Evolutionary conservation across 176 grass and related monocot genomes (phyloP), one percentile per base, ranked within the genome.

Genomic region (Oryza punctata): DNA sequence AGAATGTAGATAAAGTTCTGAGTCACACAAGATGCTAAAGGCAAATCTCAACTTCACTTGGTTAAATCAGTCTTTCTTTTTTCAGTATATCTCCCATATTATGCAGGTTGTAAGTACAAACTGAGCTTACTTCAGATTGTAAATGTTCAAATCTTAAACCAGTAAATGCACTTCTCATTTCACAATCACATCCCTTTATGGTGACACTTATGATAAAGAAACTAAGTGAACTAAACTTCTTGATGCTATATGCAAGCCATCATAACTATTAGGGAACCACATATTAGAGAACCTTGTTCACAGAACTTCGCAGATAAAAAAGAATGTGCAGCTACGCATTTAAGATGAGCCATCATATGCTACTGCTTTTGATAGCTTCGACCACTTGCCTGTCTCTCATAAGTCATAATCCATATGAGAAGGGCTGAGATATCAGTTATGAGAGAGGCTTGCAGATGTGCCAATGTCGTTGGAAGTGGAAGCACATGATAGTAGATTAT

Each of bases 31-130:
- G 23, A 72, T 59, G 57, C 14, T 86, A 33, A 61, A 18, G 76
- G 10, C 76, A 64, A 54, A 8, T 70, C 10, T 70, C 30, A 69
- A 19, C 57, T 35, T 21, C 70, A 65, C 12, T 76, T 32, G 52
- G 47, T 81, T 85, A 85, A 69, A 76, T 71, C 64, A 65, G 11
- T 24, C 18, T 85, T 85, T 85, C 23, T 66, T 57, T 66, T 57
- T 63, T 50, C 49, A 35, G 35, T 75, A 30, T 82, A 30, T 82
- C 37, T 38, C 30, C 75, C 78, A 10, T 29, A 32, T 65, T 77
- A 85, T 54, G 43, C 46, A 63, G 71, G 63, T 68, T 40, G 26
- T 74, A 37, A 18, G n/a, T 68, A 59, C 16, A 74, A 71, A 75
- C 40, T 63, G 16, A 23, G 64, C 27, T 72, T 54, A 41, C 38